phyloP scores from a whole-genome alignment of 805 yeast genomes.

The Hanseniaspora pseudoguilliermondii region DNA sequence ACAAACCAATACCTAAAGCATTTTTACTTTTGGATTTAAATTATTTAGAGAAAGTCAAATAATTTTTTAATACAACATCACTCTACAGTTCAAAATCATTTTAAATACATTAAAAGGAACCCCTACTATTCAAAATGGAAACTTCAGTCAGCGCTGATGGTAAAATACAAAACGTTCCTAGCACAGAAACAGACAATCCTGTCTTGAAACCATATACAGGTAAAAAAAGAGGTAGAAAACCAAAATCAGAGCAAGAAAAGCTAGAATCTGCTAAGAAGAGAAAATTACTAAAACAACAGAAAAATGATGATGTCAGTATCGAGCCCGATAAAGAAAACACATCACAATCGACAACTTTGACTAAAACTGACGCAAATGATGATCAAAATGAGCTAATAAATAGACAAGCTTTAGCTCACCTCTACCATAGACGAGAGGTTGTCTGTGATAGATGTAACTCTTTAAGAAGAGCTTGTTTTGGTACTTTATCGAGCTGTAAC shows the following conservation, averaged over 20 bases:
- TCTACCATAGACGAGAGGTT: conserved; percentile 13
- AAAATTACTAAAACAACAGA: background rate
- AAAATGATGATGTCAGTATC: background rate
- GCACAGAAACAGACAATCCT: background rate
- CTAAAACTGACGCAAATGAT: background rate
- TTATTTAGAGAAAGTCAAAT: no score
- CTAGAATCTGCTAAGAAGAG: background rate
- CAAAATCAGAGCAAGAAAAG: conserved; percentile 2
- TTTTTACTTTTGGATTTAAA: no score
- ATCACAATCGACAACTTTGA: background rate
- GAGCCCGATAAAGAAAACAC: background rate
- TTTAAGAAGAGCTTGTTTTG: conserved; percentile 17
- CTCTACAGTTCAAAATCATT: no score
- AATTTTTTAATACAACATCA: no score
- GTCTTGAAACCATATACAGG: background rate
- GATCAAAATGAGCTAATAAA: background rate
- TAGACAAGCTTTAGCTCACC: conserved; percentile 5
- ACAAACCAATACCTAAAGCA: no score
- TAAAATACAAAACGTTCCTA: background rate
- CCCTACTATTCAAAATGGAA: background rate
- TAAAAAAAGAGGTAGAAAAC: conserved; percentile 12
- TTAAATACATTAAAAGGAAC: no score
- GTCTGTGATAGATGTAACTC: conserved; percentile 16
- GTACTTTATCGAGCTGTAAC: conserved; percentile 13
- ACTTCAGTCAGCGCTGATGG: background rate